A percentile compares a stretch with the other conserved stretches of the same genome.
Conservation (phyloP, 208 protist species). For the Trypanosoma avium region DNA sequence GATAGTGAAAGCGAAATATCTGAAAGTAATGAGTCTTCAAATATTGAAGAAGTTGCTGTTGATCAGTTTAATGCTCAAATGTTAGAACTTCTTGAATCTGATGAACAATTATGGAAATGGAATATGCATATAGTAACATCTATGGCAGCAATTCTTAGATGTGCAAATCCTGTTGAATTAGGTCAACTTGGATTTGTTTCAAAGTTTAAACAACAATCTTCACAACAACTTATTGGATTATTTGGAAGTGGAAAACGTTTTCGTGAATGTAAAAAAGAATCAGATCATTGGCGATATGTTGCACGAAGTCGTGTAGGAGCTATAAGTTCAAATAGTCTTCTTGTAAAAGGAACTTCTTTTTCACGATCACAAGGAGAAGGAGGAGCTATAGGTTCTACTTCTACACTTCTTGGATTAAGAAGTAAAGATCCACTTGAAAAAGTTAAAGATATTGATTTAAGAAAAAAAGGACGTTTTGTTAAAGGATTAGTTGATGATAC, state of each 20-base stretch:
- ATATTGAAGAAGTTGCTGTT: constrained; percentile 4
- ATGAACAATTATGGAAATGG: constrained; percentile 84
- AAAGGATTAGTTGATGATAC: constrained; percentile 71
- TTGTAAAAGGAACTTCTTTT: constrained; percentile 42
- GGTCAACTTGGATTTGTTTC: constrained; percentile 49
- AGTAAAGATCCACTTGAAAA: constrained; percentile 77
- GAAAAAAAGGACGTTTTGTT: constrained; percentile 78
- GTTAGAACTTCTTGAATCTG: constrained; percentile 65
- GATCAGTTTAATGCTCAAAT: constrained; percentile 55
- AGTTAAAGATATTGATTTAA: constrained; percentile 70
- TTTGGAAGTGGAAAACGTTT: constrained; percentile 48
- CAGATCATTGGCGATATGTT: constrained; percentile 70
- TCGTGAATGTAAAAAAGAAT: constrained; percentile 67
- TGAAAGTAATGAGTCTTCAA: constrained; percentile 2
- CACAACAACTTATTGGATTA: constrained; percentile 33
- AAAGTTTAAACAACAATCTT: constrained; percentile 32
- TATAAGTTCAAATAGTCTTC: constrained; percentile 77
- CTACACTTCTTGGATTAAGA: constrained; percentile 53
- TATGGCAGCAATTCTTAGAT: constrained; percentile 60
- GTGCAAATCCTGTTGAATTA: constrained; percentile 55
- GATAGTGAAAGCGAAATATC: not conserved
- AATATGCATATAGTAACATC: constrained; percentile 62
- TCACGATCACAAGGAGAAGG: constrained; percentile 23
- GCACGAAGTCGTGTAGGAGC: constrained; percentile 75
- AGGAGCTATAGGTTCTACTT: constrained; percentile 67